Percentiles rank a stretch among this genome's conserved stretches.
Conservation (phyloP, 2,329 filamentous ascomycete genomes). For the Phialemoniopsis sp. region DNA sequence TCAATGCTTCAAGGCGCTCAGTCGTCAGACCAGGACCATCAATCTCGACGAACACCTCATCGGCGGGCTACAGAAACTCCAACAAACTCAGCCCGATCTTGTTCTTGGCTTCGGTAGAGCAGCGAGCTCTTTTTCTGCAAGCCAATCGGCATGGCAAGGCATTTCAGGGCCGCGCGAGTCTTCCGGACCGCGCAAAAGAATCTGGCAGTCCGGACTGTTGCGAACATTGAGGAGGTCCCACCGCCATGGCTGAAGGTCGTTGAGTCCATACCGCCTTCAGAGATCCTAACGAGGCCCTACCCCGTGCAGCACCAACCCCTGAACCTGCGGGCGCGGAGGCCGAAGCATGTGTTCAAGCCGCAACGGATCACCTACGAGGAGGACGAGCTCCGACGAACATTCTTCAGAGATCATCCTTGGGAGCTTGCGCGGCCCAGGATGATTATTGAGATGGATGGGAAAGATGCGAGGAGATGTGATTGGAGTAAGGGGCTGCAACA, state of each 20-base stretch:
- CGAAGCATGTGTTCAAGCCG: conserved; percentile 77
- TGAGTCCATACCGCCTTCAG: conserved; percentile 50
- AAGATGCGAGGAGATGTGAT: conserved; percentile 70
- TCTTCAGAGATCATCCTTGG: conserved; percentile 96
- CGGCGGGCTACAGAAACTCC: too few species aligned
- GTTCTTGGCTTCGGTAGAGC: too few species aligned
- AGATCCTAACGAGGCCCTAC: conserved; percentile 51
- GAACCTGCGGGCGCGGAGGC: conserved; percentile 51
- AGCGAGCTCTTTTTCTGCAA: not conserved
- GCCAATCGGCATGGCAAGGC: conserved; percentile 22
- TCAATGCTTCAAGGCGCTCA: too few species aligned
- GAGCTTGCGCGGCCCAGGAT: conserved; percentile 86
- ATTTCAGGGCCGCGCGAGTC: conserved; percentile 33
- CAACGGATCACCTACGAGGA: conserved; percentile 76
- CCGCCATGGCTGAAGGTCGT: conserved; percentile 49
- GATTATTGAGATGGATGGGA: conserved; percentile 80
- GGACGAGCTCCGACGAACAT: conserved; percentile 73
- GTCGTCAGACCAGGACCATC: too few species aligned
- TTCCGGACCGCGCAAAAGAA: conserved; percentile 33
- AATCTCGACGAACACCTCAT: too few species aligned
- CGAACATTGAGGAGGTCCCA: conserved; percentile 19
- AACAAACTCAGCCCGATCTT: too few species aligned
- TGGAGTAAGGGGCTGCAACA: conserved; percentile 77
- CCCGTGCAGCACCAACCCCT: conserved; percentile 38
- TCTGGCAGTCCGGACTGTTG: conserved; percentile 26